Base-by-base conservation (phyloP, 2,329 filamentous ascomycete species). In the Plenodomus lindquistii region DNA sequence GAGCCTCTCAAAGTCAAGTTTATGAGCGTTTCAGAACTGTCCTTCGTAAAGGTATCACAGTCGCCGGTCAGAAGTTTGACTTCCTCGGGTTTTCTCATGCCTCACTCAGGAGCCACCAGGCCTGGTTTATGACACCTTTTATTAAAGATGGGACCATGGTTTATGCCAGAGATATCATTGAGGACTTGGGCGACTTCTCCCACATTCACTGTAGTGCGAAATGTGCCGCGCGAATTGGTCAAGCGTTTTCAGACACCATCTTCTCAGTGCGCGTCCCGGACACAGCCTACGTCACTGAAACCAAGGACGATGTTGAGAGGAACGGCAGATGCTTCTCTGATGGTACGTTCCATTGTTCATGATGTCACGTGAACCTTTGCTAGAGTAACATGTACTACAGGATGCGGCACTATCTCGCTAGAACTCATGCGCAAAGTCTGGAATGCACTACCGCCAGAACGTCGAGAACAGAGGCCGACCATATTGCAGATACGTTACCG, bases 191-290 rank as follows among this genome's bases (percentile, higher is more conserved):
- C 9, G 58, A 70, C 39, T 70, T 85, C 60, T 69, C 63, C 1
- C 48, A 69, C n/a, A 81, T 85, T 38, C 68, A 71, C 3, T 81
- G 73, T 29, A 80, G 81, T 2, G 80, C 82, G 0, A 83, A 81
- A 51, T 84, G 81, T 56, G 82, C 82, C 7, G 82, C 82, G 3
- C 71, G 83, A 19, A 84, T 85, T 47, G 82, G 82, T 0, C 83
- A 85, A 57, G 87, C 88, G 0, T 95, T 95, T 58, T 91, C 89
- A 0, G 89, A 95, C 56, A 95, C 89, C 0, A 82, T 86, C 0
- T 85, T 81, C 22, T 82, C 87, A 0, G 73, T 92, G 86, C 13
- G 60, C 63, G 17, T 57, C 48, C 4, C 54, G 71, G 73, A 43
- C 85, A 0, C 83, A 83, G 2, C 85, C 78, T 36, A 52, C n/a